Evolutionary conservation across 1,284 basidiomycete species (phyloP).

Genomic region (Ceratobasidium sp.): DNA sequence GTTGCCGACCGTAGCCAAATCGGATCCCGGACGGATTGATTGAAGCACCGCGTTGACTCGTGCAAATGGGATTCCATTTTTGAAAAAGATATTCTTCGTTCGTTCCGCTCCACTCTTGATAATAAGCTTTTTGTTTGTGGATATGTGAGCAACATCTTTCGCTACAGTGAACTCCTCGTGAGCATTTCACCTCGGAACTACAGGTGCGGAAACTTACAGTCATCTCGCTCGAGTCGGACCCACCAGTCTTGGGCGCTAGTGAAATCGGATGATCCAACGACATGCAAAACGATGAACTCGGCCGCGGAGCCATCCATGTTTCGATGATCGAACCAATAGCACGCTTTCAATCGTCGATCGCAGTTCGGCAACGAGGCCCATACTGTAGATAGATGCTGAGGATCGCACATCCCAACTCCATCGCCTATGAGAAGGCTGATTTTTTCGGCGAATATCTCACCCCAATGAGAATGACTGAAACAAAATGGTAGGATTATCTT

Average conservation of each 20-base stretch:
- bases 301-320: neutral
- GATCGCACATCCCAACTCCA: conserved; percentile 13
- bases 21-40: neutral
- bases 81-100: conserved; percentile 2
- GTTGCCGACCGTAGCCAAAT: neutral
- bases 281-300: conserved; percentile 17
- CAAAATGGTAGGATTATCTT: too few species aligned
- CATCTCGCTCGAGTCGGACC: conserved; percentile 26
- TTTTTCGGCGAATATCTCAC: neutral
- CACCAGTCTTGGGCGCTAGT: conserved; percentile 6
- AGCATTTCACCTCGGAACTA: too few species aligned
- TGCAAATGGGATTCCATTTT: neutral
- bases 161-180: neutral
- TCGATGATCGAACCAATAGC: too few species aligned
- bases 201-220: neutral
- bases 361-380: conserved; percentile 16
- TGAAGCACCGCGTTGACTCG: conserved; percentile 7
- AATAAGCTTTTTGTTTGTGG: neutral
- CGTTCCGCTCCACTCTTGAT: neutral
- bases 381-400: conserved; percentile 20
- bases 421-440: conserved; percentile 13
- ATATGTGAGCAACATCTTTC: neutral
- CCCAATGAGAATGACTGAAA: neutral
- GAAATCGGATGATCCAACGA: conserved; percentile 7
- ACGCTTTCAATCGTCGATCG: conserved; percentile 18